These are phyloP conservation scores for Lactarius sp. DNA, from an alignment of 768 basidiomycete genomes.

Conservation along the genomic window DNA sequence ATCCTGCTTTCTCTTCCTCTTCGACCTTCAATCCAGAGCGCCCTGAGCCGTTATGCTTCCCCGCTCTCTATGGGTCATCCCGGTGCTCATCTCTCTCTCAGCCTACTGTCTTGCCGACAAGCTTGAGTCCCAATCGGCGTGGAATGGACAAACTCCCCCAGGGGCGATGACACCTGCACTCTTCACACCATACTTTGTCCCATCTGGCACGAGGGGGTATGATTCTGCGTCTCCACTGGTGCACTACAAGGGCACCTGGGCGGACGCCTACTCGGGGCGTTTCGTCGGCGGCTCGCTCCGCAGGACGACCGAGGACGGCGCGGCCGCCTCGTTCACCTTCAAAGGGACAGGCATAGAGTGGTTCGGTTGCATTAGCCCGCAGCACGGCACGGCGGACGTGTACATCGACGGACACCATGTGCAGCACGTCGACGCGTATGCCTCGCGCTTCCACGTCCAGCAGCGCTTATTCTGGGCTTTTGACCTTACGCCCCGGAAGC, in stretches of 20 bases:
- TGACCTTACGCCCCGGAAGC: constrained; percentile 46
- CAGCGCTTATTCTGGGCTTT: constrained; percentile 64
- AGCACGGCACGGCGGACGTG: constrained; percentile 52
- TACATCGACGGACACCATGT: constrained; percentile 52
- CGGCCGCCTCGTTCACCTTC: constrained; percentile 55
- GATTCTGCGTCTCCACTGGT: constrained; percentile 67
- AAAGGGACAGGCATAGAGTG: constrained; percentile 73
- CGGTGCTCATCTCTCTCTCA: not conserved
- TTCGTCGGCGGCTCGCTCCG: constrained; percentile 49
- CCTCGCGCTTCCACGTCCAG: constrained; percentile 37
- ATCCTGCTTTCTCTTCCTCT: not conserved
- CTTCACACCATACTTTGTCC: constrained; percentile 71
- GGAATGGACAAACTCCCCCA: constrained; percentile 61
- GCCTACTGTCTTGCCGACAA: not conserved
- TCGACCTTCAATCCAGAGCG: not conserved
- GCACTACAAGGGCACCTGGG: constrained; percentile 58
- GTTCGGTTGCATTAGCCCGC: constrained; percentile 57
- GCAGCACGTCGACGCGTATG: constrained; percentile 45
- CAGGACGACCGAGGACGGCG: constrained; percentile 45
- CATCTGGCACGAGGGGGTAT: constrained; percentile 65
- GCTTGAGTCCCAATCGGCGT: constrained; percentile 43
- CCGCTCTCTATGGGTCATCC: not conserved
- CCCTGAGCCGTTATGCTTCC: not conserved
- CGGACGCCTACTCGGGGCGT: constrained; percentile 44
- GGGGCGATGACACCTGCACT: constrained; percentile 41